These are phyloP conservation scores for Penicillium glabrum DNA, from an alignment of 2,329 filamentous ascomycete species.

Conservation along the genomic window DNA sequence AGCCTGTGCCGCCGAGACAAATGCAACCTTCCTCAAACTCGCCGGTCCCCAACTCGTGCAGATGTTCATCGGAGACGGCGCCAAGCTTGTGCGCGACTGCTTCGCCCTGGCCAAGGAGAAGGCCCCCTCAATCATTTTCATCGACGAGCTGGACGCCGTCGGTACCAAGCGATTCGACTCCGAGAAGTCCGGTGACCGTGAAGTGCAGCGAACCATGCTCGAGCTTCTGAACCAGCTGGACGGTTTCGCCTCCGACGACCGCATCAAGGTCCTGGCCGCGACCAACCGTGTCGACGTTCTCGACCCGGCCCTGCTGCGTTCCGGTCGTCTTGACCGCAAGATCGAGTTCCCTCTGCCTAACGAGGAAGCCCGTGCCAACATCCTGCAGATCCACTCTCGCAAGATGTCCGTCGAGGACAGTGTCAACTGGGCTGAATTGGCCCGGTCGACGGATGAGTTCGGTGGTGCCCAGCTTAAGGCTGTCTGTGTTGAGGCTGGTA, in stretches of 20 bases:
- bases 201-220: constrained; percentile 98
- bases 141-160: constrained; percentile 97
- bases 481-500: constrained; percentile 96
- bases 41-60: constrained; percentile 96
- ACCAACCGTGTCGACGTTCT: constrained; percentile 94
- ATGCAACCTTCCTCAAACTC: constrained; percentile 97
- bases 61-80: constrained; percentile 99
- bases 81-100: constrained; percentile 95
- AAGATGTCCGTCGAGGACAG: constrained; percentile 96
- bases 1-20: constrained; percentile 95
- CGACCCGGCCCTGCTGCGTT: constrained; percentile 86
- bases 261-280: constrained; percentile 92
- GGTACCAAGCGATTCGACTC: constrained; percentile 99
- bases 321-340: constrained; percentile 90
- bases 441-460: constrained; percentile 96
- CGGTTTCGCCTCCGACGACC: constrained; percentile 93
- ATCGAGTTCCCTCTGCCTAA: constrained; percentile 98
- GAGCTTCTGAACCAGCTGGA: constrained; percentile 98
- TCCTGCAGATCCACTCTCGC: constrained; percentile 92
- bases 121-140: constrained; percentile 98
- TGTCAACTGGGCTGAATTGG: constrained; percentile 95
- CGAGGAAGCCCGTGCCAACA: constrained; percentile 95
- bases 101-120: constrained; percentile 98
- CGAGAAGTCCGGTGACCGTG: constrained; percentile 94
- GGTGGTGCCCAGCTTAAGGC: constrained; percentile 97